phyloP scores from a whole-genome alignment of 2,329 filamentous ascomycete species.

The Neopestalotiopsis sp. region DNA sequence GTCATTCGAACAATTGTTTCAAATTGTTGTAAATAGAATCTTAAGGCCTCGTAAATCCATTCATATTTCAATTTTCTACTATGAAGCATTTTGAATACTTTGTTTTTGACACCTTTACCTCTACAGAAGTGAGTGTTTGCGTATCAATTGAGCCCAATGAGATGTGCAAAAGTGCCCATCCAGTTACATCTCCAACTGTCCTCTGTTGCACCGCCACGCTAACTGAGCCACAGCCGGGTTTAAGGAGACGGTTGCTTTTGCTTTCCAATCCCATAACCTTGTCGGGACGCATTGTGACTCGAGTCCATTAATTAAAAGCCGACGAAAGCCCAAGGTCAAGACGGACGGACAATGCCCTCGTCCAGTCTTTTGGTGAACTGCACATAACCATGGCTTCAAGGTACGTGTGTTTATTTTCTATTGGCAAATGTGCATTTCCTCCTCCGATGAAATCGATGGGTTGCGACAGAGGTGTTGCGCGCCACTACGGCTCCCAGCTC shows the following conservation, averaged over 20 bases:
- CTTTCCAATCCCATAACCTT: background rate
- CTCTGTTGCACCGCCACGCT: background rate
- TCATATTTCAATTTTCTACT: no score
- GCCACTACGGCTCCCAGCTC: background rate
- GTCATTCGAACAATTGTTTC: background rate
- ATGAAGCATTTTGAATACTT: no score
- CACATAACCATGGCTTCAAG: constrained; percentile 31
- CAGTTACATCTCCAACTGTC: background rate
- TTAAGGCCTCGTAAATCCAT: no score
- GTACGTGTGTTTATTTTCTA: constrained; percentile 22
- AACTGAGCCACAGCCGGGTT: constrained; percentile 6
- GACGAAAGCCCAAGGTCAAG: background rate
- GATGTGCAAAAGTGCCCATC: no score
- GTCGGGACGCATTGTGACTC: background rate
- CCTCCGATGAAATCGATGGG: background rate
- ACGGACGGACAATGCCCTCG: constrained; percentile 7
- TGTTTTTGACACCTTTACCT: no score
- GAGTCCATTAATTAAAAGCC: background rate
- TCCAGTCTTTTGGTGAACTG: constrained; percentile 18
- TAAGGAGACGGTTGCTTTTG: constrained; percentile 4
- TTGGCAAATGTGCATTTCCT: background rate
- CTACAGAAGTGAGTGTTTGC: no score
- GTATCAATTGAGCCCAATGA: no score
- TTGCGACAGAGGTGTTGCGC: background rate
- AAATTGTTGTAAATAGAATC: background rate